Base-by-base conservation (phyloP, 2,329 filamentous ascomycete species). In the Cordyceps tenuipes region DNA sequence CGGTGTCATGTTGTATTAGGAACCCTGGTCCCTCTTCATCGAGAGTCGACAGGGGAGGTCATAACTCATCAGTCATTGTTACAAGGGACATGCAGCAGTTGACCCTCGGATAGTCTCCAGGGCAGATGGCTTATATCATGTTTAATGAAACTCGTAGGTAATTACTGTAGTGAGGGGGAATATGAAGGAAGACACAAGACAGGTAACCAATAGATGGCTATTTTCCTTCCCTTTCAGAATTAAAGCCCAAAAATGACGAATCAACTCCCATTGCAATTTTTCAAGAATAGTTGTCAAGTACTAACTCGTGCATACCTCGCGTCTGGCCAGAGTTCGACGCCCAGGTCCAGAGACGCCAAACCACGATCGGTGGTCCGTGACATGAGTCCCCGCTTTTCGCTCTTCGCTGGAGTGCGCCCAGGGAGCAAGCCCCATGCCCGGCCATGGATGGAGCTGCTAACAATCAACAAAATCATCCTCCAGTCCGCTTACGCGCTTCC, bases 401-500 rank as follows among this genome's bases (percentile, higher is more conserved):
- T 62, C 54, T 62, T 64, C 41, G 39, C 53, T 52, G 55, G 21
- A 57, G 59, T 41, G 39, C 26, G 21, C 34, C 34, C 34, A 36
- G 12, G 34, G 34, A 36, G 3, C 29, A 29, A 29, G 34, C 34
- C 34, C 34, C 34, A 36, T 36, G 34, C 34, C 34, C 1, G 2
- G 34, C 34, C 47, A 52, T 50, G 56, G 36, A 52, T 50, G 56
- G 43, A 55, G 57, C 63, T 61, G 46, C 34, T 36, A 36, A 36
- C 34, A 36, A 62, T 65, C 60, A 63, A 67, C 66, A 67, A 67
- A 68, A 67, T 64, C 65, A 61, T 63, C 59, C 59, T 52, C 51
- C 62, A 63, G 58, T 66, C 66, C 66, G 55, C 65, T 63, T 62
- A 50, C 66, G 66, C 66, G 64, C 60, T 63, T 61, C 47, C 56